Percentiles rank a stretch among this genome's conserved stretches.
Conservation (phyloP, 192 early-diverging fungal genomes). For the Dissophora globulifera region DNA sequence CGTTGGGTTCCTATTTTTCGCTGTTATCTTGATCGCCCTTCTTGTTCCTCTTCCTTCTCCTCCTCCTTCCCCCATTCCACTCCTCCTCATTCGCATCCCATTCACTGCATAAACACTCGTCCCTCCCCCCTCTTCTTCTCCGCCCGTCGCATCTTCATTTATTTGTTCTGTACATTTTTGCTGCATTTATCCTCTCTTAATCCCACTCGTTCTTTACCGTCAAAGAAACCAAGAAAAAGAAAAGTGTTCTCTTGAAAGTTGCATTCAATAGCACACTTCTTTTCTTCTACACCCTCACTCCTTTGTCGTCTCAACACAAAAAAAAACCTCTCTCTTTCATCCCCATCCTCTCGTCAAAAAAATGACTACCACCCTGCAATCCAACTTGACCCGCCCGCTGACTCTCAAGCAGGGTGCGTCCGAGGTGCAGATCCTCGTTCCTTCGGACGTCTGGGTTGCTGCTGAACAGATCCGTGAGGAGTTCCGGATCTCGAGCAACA, state of each 20-base stretch:
- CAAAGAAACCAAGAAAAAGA: conserved; percentile 12
- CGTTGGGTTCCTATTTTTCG: conserved; percentile 5
- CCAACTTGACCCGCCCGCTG: conserved; percentile 69
- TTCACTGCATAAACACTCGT: conserved; percentile 3
- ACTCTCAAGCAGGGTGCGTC: conserved; percentile 80
- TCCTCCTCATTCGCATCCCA: conserved; percentile 9
- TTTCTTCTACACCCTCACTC: conserved; percentile 1
- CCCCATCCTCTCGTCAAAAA: no score
- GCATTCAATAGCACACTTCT: conserved; percentile 23
- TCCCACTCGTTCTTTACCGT: conserved; percentile 2
- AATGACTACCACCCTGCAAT: conserved; percentile 32
- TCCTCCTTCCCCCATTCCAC: background rate
- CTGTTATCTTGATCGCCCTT: background rate
- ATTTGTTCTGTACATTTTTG: conserved; percentile 10
- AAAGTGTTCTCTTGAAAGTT: conserved; percentile 33
- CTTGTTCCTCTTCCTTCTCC: conserved; percentile 6
- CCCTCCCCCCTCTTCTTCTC: background rate
- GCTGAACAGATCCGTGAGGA: conserved; percentile 88
- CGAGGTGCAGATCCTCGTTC: conserved; percentile 85
- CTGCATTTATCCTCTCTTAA: conserved; percentile 9
- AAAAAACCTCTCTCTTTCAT: no score
- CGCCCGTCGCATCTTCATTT: conserved; percentile 1
- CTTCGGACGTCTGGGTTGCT: conserved; percentile 86
- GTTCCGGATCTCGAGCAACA: conserved; percentile 58
- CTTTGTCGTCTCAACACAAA: no score